Base-by-base conservation (phyloP, 805 yeast genomes). In the Candida sanyiensis region DNA sequence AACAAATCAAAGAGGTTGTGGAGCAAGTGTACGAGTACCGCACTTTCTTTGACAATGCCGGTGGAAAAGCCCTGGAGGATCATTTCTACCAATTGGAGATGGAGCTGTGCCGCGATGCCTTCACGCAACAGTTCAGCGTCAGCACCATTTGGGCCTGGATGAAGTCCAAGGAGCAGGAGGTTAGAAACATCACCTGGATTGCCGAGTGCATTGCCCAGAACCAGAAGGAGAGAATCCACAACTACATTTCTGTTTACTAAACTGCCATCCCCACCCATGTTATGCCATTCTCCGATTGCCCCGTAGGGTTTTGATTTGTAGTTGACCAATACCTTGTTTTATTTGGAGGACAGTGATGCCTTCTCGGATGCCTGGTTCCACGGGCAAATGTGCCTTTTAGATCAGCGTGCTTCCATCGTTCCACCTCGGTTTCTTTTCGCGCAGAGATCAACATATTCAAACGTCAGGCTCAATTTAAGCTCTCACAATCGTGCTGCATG, bases 201-300 rank as follows among this genome's bases (percentile, higher is more conserved):
- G 96, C 97, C 35, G 99, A 93, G 67, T 93, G 99, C 70, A 93
- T 93, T 67, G 96, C 97, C 23, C 98, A 94, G 63, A 89, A 88
- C 60, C 99, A 93, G 71, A 86, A 88, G 67, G 94, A 86, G 58
- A 77, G 96, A 62, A 86, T 93, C 49, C 80, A 83, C 53, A 86
- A 85, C 61, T 94, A 88, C 61, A 88, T 94, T 44, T 70, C 94
- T 31, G 96, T 90, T 28, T 87, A 80, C 52, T 88, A 67, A 22
- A n/a, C n/a, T n/a, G n/a, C n/a, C n/a, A n/a, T n/a, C n/a, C n/a
- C n/a, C n/a, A n/a, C n/a, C n/a, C n/a, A n/a, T n/a, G n/a, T n/a
- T n/a, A n/a, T n/a, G n/a, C n/a, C n/a, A n/a, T n/a, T n/a, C n/a
- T n/a, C n/a, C n/a, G n/a, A n/a, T n/a, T n/a, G n/a, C n/a, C n/a